Evolutionary conservation across 441 rosid genomes (phyloP), one percentile per base, ranked within the genome.

Genomic region (Geranium incanum): DNA sequence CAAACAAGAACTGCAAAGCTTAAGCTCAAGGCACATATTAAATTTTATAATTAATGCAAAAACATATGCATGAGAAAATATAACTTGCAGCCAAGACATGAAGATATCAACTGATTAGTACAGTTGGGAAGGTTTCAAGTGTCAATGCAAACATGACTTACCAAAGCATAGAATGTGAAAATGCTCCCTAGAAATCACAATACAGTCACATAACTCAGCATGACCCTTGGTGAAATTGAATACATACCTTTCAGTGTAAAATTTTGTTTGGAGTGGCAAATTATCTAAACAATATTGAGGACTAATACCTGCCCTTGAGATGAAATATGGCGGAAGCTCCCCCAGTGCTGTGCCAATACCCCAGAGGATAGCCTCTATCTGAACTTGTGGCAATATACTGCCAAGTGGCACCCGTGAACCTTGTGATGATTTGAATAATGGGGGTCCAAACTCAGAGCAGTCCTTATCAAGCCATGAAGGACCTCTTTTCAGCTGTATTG

Each of bases 271-370:
- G 64, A n/a, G 39, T 13, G 52, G 11, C 8, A 36, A 67, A 45
- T 50, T 68, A 38, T 38, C n/a, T 41, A 67, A 45, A 45, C 5
- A 66, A 18, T 74, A 64, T 48, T 21, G 19, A 59, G 38, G 50
- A n/a, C 21, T 16, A 79, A 37, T 72, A 93, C 98, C 98, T 76
- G 97, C 96, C 74, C 97, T 88, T 68, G 98, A 90, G 81, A 94
- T 87, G 78, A 94, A 94, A 87, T 92, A 94, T 62, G 98, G 98
- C 83, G 98, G 98, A 82, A 93, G 97, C 80, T 91, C 98, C 71
- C 98, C 98, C 38, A 91, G 97, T 62, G 98, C 96, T 1, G 98
- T 94, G 72, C 98, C 98, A 70, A 94, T 19, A 66, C 98, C 97
- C 98, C 98, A 94, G 70, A 94, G 76, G 70, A 94, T 75, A 48